Base-by-base conservation (phyloP, 2,329 filamentous ascomycete genomes). In the Dothiorella sarmentorum region DNA sequence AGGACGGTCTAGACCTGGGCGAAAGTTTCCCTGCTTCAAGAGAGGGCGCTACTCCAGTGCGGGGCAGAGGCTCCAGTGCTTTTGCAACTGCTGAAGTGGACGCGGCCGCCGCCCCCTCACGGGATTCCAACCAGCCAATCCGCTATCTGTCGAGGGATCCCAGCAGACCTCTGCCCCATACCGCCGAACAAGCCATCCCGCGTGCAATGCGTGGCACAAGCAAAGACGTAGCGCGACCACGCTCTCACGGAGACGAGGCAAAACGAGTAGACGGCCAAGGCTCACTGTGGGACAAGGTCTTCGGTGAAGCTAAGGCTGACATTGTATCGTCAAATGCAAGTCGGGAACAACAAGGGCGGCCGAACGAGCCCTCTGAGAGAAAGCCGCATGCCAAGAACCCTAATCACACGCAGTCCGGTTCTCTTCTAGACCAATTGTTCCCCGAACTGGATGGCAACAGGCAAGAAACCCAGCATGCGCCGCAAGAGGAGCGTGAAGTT, bases 401-500 rank as follows among this genome's bases (percentile, higher is more conserved):
- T 29, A 10, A 29, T 13, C 31, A 38, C 38, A 38, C 31, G 7
- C 11, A n/a, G 17, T 15, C 24, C 27, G 24, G n/a, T 15, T 17
- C 33, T 15, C 55, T 58, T 11, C 22, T 49, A 4, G 18, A 2
- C 18, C 49, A 44, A 33, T 13, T 60, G 15, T 60, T 60, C n/a
- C 58, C 58, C 4, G 58, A 60, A 20, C 4, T 60, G 10, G 31
- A 35, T 10, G 22, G 38, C 2, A 10, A 18, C 11, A 42, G 43
- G 31, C 33, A 27, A 37, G 27, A 18, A 35, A 37, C 6, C 11
- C n/a, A 42, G 9, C n/a, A 4, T 3, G 11, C 5, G 20, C 6
- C 35, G 10, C 26, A 15, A 7, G n/a, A 53, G 5, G 44, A 52
- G 26, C 35, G 35, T 7, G 37, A 37, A 15, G 44, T 52, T 5